A percentile compares a stretch with the other conserved stretches of the same genome.
Conservation (phyloP, 2,329 filamentous ascomycete species). For the Botrytis byssoidea region DNA sequence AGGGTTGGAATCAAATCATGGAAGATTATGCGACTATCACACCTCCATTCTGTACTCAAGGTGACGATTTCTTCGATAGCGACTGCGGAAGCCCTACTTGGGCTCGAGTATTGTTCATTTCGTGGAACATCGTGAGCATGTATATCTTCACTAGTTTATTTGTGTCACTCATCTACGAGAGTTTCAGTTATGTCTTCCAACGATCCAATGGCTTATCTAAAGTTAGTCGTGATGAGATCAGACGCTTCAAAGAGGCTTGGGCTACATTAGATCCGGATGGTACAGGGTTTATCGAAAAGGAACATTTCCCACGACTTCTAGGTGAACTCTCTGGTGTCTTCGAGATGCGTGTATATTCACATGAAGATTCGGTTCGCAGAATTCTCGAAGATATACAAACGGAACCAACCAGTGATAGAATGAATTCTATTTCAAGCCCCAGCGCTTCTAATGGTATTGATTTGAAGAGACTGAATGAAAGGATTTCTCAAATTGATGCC, state of each 20-base stretch:
- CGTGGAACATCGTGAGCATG: slow-evolving; percentile 99
- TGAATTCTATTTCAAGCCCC: slow-evolving; percentile 52
- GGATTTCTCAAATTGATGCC: slow-evolving; percentile 72
- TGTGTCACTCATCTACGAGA: slow-evolving; percentile 98
- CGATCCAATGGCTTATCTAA: slow-evolving; percentile 88
- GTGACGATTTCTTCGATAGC: slow-evolving; percentile 72
- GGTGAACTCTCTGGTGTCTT: slow-evolving; percentile 94
- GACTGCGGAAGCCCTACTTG: slow-evolving; percentile 91
- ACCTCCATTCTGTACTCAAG: slow-evolving; percentile 76
- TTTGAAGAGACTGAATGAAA: slow-evolving; percentile 69
- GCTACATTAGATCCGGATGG: slow-evolving; percentile 91
- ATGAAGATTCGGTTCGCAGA: slow-evolving; percentile 80
- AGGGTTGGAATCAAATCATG: slow-evolving; percentile 97
- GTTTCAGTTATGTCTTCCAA: slow-evolving; percentile 99
- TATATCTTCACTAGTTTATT: slow-evolving; percentile 99
- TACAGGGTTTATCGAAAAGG: slow-evolving; percentile 85
- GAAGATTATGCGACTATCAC: slow-evolving; percentile 84
- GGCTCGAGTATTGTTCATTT: slow-evolving; percentile 86
- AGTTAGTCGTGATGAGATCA: slow-evolving; percentile 89
- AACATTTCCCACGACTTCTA: slow-evolving; percentile 82
- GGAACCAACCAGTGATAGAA: slow-evolving; percentile 41
- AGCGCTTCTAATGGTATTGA: slow-evolving; percentile 61
- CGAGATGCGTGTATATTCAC: slow-evolving; percentile 93
- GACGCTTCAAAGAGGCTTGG: slow-evolving; percentile 98
- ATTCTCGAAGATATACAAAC: slow-evolving; percentile 79